These are phyloP conservation scores for Calonectria hongkongensis DNA, from an alignment of 2,329 filamentous ascomycete genomes.

Conservation along the genomic window DNA sequence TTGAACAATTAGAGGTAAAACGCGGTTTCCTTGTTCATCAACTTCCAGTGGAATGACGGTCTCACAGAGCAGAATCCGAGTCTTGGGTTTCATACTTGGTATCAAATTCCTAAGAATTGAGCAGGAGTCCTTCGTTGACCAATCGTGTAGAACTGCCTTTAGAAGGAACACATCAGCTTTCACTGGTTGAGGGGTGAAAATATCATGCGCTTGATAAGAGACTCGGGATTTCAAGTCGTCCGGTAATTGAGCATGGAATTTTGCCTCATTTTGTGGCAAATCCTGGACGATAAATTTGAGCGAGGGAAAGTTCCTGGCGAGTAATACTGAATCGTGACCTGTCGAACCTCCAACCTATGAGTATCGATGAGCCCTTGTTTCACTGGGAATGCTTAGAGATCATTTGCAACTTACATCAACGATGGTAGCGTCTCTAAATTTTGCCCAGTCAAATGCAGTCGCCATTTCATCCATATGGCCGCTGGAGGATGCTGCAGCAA, in stretches of 20 bases:
- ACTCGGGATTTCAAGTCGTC: conserved; percentile 51
- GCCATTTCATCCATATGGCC: conserved; percentile 41
- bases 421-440: conserved; percentile 50
- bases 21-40: conserved; percentile 43
- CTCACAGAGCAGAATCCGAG: conserved; percentile 50
- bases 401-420: conserved; percentile 51
- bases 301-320: conserved; percentile 50
- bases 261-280: conserved; percentile 60
- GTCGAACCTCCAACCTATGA: conserved; percentile 53
- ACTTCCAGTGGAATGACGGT: conserved; percentile 53
- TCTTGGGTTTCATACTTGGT: neutral
- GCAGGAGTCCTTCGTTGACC: conserved; percentile 67
- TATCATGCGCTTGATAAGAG: conserved; percentile 61
- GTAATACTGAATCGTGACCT: conserved; percentile 49
- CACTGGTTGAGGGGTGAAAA: conserved; percentile 62
- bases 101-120: conserved; percentile 58
- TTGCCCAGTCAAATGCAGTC: conserved; percentile 48
- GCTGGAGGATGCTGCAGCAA: conserved; percentile 12
- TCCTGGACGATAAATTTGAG: conserved; percentile 70
- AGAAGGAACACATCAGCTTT: conserved; percentile 71
- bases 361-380: neutral
- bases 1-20: conserved; percentile 6
- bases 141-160: conserved; percentile 74
- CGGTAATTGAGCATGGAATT: conserved; percentile 36
- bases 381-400: fast-evolving